Conservation (phyloP, 2,329 filamentous ascomycete genomes). For the Ophiostoma australiae region DNA sequence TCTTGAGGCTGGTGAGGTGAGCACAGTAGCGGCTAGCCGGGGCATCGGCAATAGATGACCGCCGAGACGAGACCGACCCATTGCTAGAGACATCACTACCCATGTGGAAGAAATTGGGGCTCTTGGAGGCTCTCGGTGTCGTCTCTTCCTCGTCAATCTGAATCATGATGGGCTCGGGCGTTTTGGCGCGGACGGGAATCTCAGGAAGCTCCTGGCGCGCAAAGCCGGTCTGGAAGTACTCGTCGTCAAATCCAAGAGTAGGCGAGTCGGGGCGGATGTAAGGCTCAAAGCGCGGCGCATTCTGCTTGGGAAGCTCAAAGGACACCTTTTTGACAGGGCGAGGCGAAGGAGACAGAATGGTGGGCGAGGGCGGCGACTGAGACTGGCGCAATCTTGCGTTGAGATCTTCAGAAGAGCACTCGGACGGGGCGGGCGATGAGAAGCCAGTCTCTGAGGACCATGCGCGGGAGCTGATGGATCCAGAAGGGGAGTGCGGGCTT, state of each 20-base stretch:
- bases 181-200: slow-evolving; percentile 27
- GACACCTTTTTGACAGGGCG: slow-evolving; percentile 40
- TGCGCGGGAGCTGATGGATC: slow-evolving; percentile 43
- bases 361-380: background rate
- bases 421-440: slow-evolving; percentile 46
- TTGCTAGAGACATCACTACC: background rate
- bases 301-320: slow-evolving; percentile 39
- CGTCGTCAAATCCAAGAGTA: slow-evolving; percentile 52
- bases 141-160: slow-evolving; percentile 22
- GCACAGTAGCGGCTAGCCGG: slow-evolving; percentile 48
- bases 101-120: background rate
- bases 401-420: slow-evolving; percentile 38
- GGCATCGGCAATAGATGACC: background rate
- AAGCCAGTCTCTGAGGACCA: slow-evolving; percentile 42
- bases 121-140: slow-evolving; percentile 23
- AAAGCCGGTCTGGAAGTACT: slow-evolving; percentile 33
- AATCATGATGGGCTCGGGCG: slow-evolving; percentile 25
- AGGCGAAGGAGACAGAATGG: slow-evolving; percentile 2
- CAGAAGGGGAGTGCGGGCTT: slow-evolving; percentile 44
- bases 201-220: slow-evolving; percentile 31
- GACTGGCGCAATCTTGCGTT: slow-evolving; percentile 28
- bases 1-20: slow-evolving; percentile 44
- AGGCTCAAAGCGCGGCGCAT: slow-evolving; percentile 39
- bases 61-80: slow-evolving; percentile 1
- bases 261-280: slow-evolving; percentile 56